Conservation (phyloP, 169 alveolate genomes). For the Plasmodium cynomolgi region DNA sequence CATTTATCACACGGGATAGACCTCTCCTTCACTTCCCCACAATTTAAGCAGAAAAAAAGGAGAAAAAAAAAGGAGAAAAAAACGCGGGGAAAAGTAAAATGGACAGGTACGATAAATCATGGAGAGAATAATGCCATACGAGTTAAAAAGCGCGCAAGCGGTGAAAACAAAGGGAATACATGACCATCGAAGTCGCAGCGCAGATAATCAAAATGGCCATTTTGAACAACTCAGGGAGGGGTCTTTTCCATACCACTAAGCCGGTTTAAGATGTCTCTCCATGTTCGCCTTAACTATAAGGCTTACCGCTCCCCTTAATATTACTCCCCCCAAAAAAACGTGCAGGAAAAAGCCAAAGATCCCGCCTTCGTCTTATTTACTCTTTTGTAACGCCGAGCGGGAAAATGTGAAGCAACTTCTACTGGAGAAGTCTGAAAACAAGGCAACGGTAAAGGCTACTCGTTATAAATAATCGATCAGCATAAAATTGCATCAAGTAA, state of each 20-base stretch:
- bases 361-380: constrained; percentile 69
- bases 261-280: neutral
- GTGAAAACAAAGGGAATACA: neutral
- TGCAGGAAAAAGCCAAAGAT: constrained; percentile 64
- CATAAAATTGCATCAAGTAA: neutral
- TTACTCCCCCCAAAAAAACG: neutral
- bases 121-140: neutral
- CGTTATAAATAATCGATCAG: neutral
- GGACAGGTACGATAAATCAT: neutral
- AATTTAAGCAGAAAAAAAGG: neutral
- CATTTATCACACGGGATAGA: neutral
- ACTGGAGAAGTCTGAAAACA: constrained; percentile 11
- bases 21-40: neutral
- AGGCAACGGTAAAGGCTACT: constrained; percentile 37
- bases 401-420: constrained; percentile 51
- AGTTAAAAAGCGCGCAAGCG: neutral
- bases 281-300: neutral
- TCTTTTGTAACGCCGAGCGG: constrained; percentile 62
- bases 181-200: neutral
- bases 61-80: neutral
- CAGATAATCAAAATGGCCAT: neutral
- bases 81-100: neutral
- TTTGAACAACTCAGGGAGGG: neutral
- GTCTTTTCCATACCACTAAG: neutral
- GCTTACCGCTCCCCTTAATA: neutral